These are phyloP conservation scores for Saprolegnia diclina DNA, from an alignment of 352 stramenopile genomes.

Conservation along the genomic window DNA sequence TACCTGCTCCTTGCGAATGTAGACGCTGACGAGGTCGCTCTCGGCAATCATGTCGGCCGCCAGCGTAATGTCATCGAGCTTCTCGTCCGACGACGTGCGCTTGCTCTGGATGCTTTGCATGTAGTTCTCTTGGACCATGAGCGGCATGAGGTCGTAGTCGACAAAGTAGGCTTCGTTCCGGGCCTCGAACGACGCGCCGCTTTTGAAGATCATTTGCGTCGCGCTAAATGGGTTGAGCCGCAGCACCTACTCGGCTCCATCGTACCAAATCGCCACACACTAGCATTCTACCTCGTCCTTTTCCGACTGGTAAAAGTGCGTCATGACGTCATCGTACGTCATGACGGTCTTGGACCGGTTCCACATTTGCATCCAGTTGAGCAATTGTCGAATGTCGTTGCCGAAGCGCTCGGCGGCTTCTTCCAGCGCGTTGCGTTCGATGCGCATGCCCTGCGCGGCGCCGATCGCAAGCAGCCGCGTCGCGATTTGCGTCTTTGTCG, in stretches of 20 bases:
- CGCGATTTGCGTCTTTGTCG: slow-evolving; percentile 90
- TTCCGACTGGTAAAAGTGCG: slow-evolving; percentile 68
- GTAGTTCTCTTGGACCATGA: slow-evolving; percentile 93
- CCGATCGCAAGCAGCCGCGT: slow-evolving; percentile 91
- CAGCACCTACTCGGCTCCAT: slow-evolving; percentile 47
- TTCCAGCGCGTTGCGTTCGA: slow-evolving; percentile 96
- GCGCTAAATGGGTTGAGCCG: slow-evolving; percentile 94
- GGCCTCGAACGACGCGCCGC: slow-evolving; percentile 61
- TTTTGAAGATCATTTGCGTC: slow-evolving; percentile 89
- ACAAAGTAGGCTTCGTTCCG: slow-evolving; percentile 98
- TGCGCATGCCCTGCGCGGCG: slow-evolving; percentile 77
- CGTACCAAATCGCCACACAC: slow-evolving; percentile 31
- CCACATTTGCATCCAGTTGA: slow-evolving; percentile 98
- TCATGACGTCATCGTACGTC: slow-evolving; percentile 83
- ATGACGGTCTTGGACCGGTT: slow-evolving; percentile 68
- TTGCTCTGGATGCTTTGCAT: slow-evolving; percentile 81
- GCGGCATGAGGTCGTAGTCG: slow-evolving; percentile 97
- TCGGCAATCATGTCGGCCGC: slow-evolving; percentile 90
- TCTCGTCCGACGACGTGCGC: slow-evolving; percentile 53
- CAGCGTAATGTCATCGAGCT: slow-evolving; percentile 75
- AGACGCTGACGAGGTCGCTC: slow-evolving; percentile 73
- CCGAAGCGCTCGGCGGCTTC: slow-evolving; percentile 94
- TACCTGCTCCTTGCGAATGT: slow-evolving; percentile 65
- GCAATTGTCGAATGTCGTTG: slow-evolving; percentile 96
- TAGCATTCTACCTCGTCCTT: slow-evolving; percentile 68